Evolutionary conservation across 2,329 filamentous ascomycete genomes (phyloP).

Genomic region (Monosporascus sp.): DNA sequence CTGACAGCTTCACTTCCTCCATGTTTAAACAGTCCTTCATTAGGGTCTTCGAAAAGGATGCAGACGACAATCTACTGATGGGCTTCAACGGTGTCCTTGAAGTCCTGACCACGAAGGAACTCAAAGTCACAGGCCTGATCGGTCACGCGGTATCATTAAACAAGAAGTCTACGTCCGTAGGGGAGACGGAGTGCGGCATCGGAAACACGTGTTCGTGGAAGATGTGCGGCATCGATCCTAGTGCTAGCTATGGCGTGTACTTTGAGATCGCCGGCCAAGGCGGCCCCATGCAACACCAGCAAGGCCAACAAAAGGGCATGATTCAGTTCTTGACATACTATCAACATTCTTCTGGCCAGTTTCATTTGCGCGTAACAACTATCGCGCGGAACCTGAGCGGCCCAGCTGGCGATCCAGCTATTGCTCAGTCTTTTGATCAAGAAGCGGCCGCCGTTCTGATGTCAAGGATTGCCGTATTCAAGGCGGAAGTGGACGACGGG

Average conservation of each 20-base stretch:
- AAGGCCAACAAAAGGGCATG: constrained; percentile 85
- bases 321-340: constrained; percentile 99
- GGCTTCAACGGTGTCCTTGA: constrained; percentile 96
- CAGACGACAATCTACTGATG: constrained; percentile 91
- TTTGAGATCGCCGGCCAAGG: constrained; percentile 97
- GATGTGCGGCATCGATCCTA: constrained; percentile 97
- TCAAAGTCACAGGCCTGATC: constrained; percentile 96
- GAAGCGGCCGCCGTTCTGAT: constrained; percentile 96
- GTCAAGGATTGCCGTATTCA: constrained; percentile 99
- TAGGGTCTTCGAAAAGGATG: constrained; percentile 94
- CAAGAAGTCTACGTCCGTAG: constrained; percentile 95
- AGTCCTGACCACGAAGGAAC: constrained; percentile 92
- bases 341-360: constrained; percentile 93
- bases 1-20: constrained; percentile 96
- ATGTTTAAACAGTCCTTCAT: constrained; percentile 99
- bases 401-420: constrained; percentile 86
- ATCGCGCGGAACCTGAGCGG: constrained; percentile 87
- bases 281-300: constrained; percentile 76
- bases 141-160: constrained; percentile 95
- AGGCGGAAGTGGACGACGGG: constrained; percentile 95
- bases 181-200: constrained; percentile 96
- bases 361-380: constrained; percentile 92
- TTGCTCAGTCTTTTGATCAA: constrained; percentile 96
- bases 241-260: constrained; percentile 90
- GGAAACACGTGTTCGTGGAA: constrained; percentile 99